Evolutionary conservation across 192 early-diverging fungal species (phyloP).

Genomic region (Funneliformis geosporum): DNA sequence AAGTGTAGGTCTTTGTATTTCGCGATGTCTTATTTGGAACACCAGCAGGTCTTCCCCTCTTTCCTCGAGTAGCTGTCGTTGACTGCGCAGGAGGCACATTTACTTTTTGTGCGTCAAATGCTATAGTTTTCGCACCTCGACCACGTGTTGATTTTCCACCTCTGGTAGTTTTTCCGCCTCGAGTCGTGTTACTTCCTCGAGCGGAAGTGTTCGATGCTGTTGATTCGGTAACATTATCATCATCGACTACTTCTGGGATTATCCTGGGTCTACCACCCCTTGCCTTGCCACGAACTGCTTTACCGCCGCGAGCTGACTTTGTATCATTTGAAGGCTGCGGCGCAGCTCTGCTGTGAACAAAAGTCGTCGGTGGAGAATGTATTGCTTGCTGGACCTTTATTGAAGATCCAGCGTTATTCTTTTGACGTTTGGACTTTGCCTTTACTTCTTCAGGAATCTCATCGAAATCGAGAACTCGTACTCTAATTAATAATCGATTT

Average conservation of each 20-base stretch:
- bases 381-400: not conserved
- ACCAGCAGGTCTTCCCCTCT: too few relatives aligned
- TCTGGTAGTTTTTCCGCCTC: not conserved
- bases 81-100: not conserved
- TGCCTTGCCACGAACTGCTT: not conserved
- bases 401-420: not conserved
- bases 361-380: not conserved
- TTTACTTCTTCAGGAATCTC: not conserved
- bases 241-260: not conserved
- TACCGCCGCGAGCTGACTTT: not conserved
- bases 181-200: not conserved
- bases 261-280: not conserved
- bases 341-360: not conserved
- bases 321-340: not conserved
- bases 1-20: not conserved
- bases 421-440: not conserved
- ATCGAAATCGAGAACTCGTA: not conserved
- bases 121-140: not conserved
- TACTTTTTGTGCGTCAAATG: not conserved
- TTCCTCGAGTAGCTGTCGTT: not conserved
- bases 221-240: not conserved
- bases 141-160: not conserved
- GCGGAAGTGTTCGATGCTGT: too few relatives aligned
- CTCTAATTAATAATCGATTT: too few relatives aligned
- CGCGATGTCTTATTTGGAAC: not conserved